These are phyloP conservation scores for Wilhelminamyces savonicus DNA, from an alignment of 805 yeast species.

Conservation along the genomic window DNA sequence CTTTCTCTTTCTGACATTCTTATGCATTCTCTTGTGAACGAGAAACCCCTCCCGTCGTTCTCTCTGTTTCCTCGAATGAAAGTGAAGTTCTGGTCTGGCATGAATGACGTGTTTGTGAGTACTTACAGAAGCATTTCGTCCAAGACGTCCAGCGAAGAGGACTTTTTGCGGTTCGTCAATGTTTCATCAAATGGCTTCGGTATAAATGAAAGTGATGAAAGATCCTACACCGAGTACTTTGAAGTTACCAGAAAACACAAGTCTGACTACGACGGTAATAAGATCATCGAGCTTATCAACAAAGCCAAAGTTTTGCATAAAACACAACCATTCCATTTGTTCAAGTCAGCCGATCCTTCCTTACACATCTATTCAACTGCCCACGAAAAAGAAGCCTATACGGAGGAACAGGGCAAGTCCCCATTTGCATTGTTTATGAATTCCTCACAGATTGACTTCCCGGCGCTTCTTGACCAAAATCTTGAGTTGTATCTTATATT, in stretches of 20 bases:
- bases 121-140: conserved; percentile 29
- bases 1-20: conserved; percentile 73
- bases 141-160: conserved; percentile 6
- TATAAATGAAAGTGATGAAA: conserved; percentile 11
- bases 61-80: conserved; percentile 54
- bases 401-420: conserved; percentile 50
- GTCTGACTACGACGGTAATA: conserved; percentile 14
- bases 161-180: conserved; percentile 21
- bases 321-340: conserved; percentile 80
- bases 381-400: conserved; percentile 51
- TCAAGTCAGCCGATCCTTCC: conserved; percentile 38
- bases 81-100: conserved; percentile 63
- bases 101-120: conserved; percentile 49
- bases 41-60: conserved; percentile 57
- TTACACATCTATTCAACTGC: conserved; percentile 58
- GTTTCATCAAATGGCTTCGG: conserved; percentile 21
- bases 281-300: conserved; percentile 51
- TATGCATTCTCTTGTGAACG: conserved; percentile 87
- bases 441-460: conserved; percentile 31
- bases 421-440: conserved; percentile 66
- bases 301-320: conserved; percentile 73
- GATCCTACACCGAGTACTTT: conserved; percentile 19
- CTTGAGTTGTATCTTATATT: conserved; percentile 40
- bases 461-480: conserved; percentile 26
- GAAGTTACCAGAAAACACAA: conserved; percentile 10